Evolutionary conservation across 495 filamentous ascomycete species (phyloP), one percentile per base, ranked within the genome.

Genomic region (Penicillium coffeae): DNA sequence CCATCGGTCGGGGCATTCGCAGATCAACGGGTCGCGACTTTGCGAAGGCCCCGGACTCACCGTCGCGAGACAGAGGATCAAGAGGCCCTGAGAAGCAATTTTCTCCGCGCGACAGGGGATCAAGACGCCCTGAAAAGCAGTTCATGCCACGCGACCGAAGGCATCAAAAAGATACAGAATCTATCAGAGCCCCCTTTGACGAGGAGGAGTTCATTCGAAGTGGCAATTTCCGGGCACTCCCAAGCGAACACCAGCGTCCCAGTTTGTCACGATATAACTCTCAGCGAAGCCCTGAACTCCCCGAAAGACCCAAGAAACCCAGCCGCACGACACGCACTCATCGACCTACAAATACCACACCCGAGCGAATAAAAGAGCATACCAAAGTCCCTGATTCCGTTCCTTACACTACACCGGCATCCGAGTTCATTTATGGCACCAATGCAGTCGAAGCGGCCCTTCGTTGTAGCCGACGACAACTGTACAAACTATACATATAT

Each of bases 401-500:
- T 36, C 85, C 85, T 2, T 90, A 89, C 59, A 89, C 87, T 2
- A 91, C 87, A 3, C 84, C 90, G 0, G 87, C 90, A 32, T 93
- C 90, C 1, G 85, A 94, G 50, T 97, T 95, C 63, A 77, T 98
- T 7, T 97, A 95, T 60, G 93, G 93, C 12, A 79, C 77, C 13
- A 84, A 84, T 7, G 80, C 85, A 2, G 87, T 96, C n/a, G 81
- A 86, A 45, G 87, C 92, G 6, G 92, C 91, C 1, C 68, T 98
- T 15, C 82, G 72, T 48, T 78, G 81, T 41, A 66, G 71, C 15
- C 75, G 79, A 9, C 81, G 93, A 34, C 77, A 89, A 55, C 64
- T 95, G 3, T 95, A 93, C 72, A 88, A 86, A 43, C 74, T 98
- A 7, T 95, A 96, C 64, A 66, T 90, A 14, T 90, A 85, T 64